phyloP scores from a whole-genome alignment of 2,329 filamentous ascomycete genomes.

The Pseudocercospora fuligena region DNA sequence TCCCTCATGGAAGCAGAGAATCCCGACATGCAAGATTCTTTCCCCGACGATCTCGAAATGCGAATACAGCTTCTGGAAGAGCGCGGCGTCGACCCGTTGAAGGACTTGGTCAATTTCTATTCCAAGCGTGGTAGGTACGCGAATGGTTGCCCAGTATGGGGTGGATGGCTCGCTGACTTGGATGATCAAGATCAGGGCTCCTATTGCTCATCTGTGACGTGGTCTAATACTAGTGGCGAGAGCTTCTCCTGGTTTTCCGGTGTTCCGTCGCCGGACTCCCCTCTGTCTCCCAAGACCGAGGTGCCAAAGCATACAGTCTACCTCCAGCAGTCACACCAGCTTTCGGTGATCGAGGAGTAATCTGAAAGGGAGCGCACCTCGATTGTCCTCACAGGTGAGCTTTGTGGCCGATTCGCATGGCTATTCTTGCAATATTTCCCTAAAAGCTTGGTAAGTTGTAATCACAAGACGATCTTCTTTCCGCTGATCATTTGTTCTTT shows the following conservation, averaged over 20 bases:
- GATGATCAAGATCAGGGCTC: background rate
- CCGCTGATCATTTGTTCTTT: background rate
- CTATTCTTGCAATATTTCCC: background rate
- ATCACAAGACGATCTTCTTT: background rate
- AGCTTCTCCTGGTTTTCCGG: background rate
- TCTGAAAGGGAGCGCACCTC: background rate
- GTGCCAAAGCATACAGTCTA: background rate
- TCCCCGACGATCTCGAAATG: constrained; percentile 1
- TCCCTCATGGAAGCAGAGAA: background rate
- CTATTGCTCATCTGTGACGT: background rate
- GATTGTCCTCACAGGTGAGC: background rate
- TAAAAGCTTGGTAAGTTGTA: background rate
- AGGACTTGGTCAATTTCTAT: background rate
- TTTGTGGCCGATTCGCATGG: background rate
- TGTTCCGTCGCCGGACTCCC: background rate
- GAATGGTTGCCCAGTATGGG: background rate
- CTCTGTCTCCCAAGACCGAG: background rate
- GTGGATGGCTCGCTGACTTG: background rate
- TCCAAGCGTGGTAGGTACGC: background rate
- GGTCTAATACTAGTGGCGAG: background rate
- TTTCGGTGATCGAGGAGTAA: background rate
- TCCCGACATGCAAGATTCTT: background rate
- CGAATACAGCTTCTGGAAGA: background rate
- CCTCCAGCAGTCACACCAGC: background rate
- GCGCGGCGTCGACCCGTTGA: background rate